Evolutionary conservation across 1,139 yeast species (phyloP).

Genomic region (Starmera stellimalicola): DNA sequence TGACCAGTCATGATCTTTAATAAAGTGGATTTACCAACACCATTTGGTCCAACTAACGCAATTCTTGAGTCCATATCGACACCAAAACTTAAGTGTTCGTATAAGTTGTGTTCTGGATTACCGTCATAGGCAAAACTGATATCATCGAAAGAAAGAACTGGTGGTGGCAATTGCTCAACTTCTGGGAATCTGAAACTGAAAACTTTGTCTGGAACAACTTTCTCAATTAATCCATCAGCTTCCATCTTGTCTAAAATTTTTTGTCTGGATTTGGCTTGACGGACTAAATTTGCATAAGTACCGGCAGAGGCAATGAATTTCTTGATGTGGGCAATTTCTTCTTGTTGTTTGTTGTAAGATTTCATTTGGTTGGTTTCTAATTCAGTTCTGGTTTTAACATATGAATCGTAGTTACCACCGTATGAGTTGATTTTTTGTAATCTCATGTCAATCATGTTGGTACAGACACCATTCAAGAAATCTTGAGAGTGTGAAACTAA

Average conservation of each 20-base stretch:
- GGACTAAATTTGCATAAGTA: conserved; percentile 97
- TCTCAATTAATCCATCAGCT: conserved; percentile 95
- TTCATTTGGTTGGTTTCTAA: conserved; percentile 97
- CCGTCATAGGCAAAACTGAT: conserved; percentile 91
- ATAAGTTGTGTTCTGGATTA: conserved; percentile 76
- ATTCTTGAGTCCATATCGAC: conserved; percentile 99
- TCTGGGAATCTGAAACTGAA: conserved; percentile 92
- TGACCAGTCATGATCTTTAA: conserved; percentile 95
- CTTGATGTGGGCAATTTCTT: conserved; percentile 96
- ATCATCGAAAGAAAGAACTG: conserved; percentile 93
- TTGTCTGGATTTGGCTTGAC: conserved; percentile 98
- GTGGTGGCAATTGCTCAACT: conserved; percentile 97
- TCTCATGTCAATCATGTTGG: conserved; percentile 98
- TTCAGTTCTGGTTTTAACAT: conserved; percentile 89
- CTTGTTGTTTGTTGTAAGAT: conserved; percentile 95
- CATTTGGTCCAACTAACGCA: conserved; percentile 98
- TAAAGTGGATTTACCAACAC: conserved; percentile 97
- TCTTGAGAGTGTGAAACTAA: conserved; percentile 98
- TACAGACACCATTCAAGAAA: conserved; percentile 98
- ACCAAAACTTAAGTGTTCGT: conserved; percentile 90
- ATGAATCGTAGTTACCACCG: conserved; percentile 99
- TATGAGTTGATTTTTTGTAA: conserved; percentile 52
- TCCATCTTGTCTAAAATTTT: conserved; percentile 99
- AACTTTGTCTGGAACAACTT: conserved; percentile 87
- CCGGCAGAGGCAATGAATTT: conserved; percentile 99